Base-by-base conservation (phyloP, 208 protist genomes). In the Borovskyia barvae region DNA sequence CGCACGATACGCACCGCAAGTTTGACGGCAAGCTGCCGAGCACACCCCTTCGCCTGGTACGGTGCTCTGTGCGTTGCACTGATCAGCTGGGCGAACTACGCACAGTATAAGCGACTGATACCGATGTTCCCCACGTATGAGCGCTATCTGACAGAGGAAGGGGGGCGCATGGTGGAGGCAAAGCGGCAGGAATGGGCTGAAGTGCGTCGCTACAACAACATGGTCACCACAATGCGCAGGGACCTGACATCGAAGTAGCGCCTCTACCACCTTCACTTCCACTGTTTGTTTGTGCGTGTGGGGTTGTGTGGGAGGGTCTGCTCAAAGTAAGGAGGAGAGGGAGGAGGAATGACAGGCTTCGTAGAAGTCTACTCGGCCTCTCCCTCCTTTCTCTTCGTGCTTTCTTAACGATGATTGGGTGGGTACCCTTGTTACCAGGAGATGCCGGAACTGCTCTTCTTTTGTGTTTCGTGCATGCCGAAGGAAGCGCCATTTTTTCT, bases 171-270 rank as follows among this genome's bases (percentile, higher is more conserved):
- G 79, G 51, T 86, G 51, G 80, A 85, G 40, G 78, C 81, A 28
- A 92, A 92, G 65, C 65, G 72, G 6, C 85, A 92, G 63, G 81
- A 92, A 43, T 62, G 88, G 28, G 81, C 81, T 2, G 79, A 92
- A 45, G 82, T 92, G 46, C 51, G 42, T 15, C 78, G 85, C 29
- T 92, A 92, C 72, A 92, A 92, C 51, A 75, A 64, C 39, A 92
- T 92, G 85, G 85, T 92, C 0, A 61, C 59, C 4, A 55, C 42
- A 5, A 92, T 92, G 85, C 75, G 85, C n/a, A 65, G 67, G 19
- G 79, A 92, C 41, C 35, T 92, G 17, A 25, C 60, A 14, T 41
- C 22, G 11, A 74, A 72, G 45, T 65, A 39, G 56, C 49, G 17
- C n/a, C 40, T 46, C 25, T 60, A 5, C 15, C 25, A 3, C 5